A percentile compares a stretch with the other conserved stretches of the same genome.
phyloP scores from a whole-genome alignment of 306 rosid species.

The Trifolium subterraneum region DNA sequence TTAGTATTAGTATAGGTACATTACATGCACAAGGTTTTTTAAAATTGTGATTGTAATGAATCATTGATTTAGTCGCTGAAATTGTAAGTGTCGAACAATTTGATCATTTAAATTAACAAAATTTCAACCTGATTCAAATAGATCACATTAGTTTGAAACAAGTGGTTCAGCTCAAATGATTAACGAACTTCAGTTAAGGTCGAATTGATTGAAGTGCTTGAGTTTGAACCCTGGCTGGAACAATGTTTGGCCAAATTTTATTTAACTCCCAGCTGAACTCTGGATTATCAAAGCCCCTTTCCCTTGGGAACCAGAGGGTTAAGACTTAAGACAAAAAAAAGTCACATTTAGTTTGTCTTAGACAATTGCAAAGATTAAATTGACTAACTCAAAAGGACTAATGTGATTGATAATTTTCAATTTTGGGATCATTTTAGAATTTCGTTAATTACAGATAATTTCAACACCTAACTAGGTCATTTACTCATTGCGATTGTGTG shows the following conservation, averaged over 20 bases:
- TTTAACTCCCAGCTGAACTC: not conserved
- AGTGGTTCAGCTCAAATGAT: not conserved
- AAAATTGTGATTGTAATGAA: slow-evolving; percentile 9
- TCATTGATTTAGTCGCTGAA: not conserved
- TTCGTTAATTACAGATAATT: not conserved
- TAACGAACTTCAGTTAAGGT: not conserved
- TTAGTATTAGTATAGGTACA: not conserved
- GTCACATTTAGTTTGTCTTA: not conserved
- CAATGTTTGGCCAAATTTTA: not conserved
- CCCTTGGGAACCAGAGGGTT: not conserved
- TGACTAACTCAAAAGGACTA: not conserved
- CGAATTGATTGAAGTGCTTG: not conserved
- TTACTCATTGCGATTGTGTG: too few species aligned
- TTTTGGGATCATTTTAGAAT: not conserved
- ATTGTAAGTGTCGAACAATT: not conserved
- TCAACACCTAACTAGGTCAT: not conserved
- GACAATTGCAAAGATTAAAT: not conserved
- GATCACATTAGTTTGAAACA: not conserved
- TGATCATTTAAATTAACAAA: not conserved
- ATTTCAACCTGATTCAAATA: not conserved
- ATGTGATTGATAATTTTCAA: not conserved
- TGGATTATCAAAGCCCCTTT: not conserved
- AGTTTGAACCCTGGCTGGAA: not conserved
- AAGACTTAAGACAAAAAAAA: not conserved
- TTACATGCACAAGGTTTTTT: not conserved